phyloP scores from a whole-genome alignment of 2,329 filamentous ascomycete species.

The Scolecobasidium constrictum region DNA sequence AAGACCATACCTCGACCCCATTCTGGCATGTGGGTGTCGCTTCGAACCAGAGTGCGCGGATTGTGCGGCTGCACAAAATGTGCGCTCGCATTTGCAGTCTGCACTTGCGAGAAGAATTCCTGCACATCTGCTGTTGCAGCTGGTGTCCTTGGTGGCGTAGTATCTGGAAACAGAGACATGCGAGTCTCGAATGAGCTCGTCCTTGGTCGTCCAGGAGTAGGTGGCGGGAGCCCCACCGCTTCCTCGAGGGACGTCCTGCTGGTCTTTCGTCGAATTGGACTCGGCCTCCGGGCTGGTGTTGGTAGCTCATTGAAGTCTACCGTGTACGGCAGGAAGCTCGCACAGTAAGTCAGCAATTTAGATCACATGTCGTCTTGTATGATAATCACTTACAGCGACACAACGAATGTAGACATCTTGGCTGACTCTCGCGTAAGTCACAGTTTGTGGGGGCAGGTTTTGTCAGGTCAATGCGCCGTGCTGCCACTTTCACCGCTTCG shows the following conservation, averaged over 20 bases:
- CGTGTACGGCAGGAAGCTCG: constrained; percentile 35
- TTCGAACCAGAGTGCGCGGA: constrained; percentile 49
- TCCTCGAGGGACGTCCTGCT: constrained; percentile 36
- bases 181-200: background rate
- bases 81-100: constrained; percentile 32
- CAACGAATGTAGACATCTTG: constrained; percentile 49
- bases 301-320: constrained; percentile 68
- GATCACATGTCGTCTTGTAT: background rate
- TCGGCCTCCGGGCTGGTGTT: constrained; percentile 20
- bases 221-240: constrained; percentile 30
- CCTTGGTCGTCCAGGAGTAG: constrained; percentile 8
- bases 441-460: background rate
- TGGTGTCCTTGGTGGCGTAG: constrained; percentile 32
- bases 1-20: constrained; percentile 57
- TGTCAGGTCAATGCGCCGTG: background rate
- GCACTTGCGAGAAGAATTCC: constrained; percentile 35
- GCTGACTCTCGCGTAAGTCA: background rate
- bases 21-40: constrained; percentile 62
- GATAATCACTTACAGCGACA: constrained; percentile 42
- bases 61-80: constrained; percentile 41
- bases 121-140: constrained; percentile 24
- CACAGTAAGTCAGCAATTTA: constrained; percentile 1
- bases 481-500: background rate
- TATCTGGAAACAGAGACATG: constrained; percentile 23
- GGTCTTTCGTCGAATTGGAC: constrained; percentile 15